Percentiles rank a stretch among this genome's conserved stretches.
Evolutionary conservation across 148 eudicot species (phyloP).

Genomic region (Mesembryanthemum crystallinum): DNA sequence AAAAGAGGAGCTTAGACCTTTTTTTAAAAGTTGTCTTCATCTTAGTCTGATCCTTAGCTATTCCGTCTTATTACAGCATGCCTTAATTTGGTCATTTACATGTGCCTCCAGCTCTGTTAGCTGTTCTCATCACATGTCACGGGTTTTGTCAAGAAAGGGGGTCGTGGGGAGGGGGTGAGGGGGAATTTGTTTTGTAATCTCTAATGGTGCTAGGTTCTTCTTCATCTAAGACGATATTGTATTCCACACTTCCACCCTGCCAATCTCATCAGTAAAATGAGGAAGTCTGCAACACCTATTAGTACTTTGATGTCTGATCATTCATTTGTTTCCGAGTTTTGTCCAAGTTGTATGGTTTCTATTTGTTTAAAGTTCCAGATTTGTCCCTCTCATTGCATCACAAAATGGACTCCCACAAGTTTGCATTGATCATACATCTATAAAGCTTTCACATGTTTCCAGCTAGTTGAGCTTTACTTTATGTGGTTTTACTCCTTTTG

Average conservation of each 20-base stretch:
- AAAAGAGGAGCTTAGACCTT: too few relatives aligned
- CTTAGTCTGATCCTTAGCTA: background rate
- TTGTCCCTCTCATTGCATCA: background rate
- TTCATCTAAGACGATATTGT: background rate
- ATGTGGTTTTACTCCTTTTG: constrained; percentile 21
- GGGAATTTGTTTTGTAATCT: too few relatives aligned
- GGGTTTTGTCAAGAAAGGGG: background rate
- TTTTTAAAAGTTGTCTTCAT: background rate
- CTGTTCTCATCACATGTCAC: background rate
- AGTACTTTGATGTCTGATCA: background rate
- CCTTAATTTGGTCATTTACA: background rate
- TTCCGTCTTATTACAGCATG: background rate
- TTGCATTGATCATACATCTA: background rate
- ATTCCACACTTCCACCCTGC: background rate
- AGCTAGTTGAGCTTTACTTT: constrained; percentile 5
- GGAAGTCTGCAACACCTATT: background rate
- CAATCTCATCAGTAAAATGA: background rate
- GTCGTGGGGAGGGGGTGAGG: background rate
- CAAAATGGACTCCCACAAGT: constrained; percentile 3
- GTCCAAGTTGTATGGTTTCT: background rate
- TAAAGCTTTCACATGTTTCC: constrained; percentile 2
- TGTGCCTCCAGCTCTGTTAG: too few relatives aligned
- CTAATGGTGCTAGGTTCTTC: background rate
- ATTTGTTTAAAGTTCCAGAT: too few relatives aligned
- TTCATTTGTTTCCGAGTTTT: background rate